Evolutionary conservation across 208 protist genomes (phyloP).

Genomic region (Leishmania lainsoni): DNA sequence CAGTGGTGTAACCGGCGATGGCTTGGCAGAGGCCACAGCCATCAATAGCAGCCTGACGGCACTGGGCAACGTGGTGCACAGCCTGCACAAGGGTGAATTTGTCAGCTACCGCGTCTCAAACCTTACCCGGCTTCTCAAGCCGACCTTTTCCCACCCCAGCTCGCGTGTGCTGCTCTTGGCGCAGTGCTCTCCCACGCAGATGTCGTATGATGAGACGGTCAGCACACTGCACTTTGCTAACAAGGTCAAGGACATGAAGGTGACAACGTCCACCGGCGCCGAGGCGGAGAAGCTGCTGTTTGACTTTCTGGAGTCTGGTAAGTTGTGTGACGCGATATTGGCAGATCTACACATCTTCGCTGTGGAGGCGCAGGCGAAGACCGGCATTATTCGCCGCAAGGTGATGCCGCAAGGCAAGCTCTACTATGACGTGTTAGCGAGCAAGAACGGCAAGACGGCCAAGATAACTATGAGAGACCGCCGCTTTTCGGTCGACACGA

Average conservation of each 20-base stretch:
- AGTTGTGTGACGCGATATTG: slow-evolving; percentile 64
- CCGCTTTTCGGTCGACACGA: slow-evolving; percentile 34
- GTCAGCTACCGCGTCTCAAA: slow-evolving; percentile 91
- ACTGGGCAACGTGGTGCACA: slow-evolving; percentile 93
- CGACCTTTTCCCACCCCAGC: slow-evolving; percentile 80
- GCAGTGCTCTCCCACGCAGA: slow-evolving; percentile 77
- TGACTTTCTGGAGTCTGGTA: slow-evolving; percentile 57
- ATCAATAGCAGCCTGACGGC: slow-evolving; percentile 94
- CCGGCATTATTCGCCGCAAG: slow-evolving; percentile 56
- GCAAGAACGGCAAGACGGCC: slow-evolving; percentile 39
- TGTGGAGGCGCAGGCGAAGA: slow-evolving; percentile 39
- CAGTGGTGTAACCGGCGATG: slow-evolving; percentile 65
- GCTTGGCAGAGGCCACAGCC: slow-evolving; percentile 80
- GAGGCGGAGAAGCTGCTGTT: slow-evolving; percentile 62
- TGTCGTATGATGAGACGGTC: slow-evolving; percentile 87
- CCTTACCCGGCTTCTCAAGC: slow-evolving; percentile 87
- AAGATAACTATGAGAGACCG: slow-evolving; percentile 46
- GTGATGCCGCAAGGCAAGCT: slow-evolving; percentile 51
- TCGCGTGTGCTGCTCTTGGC: slow-evolving; percentile 88
- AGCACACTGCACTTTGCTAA: slow-evolving; percentile 91
- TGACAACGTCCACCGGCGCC: slow-evolving; percentile 40
- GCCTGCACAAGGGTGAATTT: slow-evolving; percentile 78
- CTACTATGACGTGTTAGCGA: slow-evolving; percentile 56
- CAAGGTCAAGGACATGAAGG: slow-evolving; percentile 90
- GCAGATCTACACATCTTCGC: slow-evolving; percentile 80